Base-by-base conservation (phyloP, 2,329 filamentous ascomycete genomes). In the Stromatinia cepivora region DNA sequence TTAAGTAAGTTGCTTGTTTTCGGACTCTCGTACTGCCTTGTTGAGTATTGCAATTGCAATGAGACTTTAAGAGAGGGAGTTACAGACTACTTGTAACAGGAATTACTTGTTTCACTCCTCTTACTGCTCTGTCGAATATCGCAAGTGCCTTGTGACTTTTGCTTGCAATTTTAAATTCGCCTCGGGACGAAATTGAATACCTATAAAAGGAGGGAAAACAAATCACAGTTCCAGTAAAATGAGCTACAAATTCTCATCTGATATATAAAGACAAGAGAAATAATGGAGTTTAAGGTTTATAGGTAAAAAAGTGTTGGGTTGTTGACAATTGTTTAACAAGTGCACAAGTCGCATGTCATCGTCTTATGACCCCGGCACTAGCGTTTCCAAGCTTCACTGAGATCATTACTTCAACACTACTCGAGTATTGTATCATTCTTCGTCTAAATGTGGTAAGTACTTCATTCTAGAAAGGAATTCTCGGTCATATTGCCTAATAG, bases 281-380 rank as follows among this genome's bases (percentile, higher is more conserved):
- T 22, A 4, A 28, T 48, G 45, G 46, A 11, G 15, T 45, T 11
- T 53, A 17, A 68, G 58, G 25, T 56, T 13, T 45, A 42, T 45
- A 65, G 36, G 36, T 54, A 34, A 54, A 54, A 54, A 22, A 22
- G 25, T 42, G 10, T 66, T 64, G 22, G 22, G 22, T 34, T n/a
- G 17, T 36, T 56, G 48, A 48, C 20, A n/a, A 28, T 11, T 25
- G 22, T 45, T 48, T 69, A 15, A 63, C 34, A 39, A 63, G 36
- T 45, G 66, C 66, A 39, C 66, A 64, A 64, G 66, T 56, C 42
- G 22, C 65, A 67, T 67, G 65, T 59, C 46, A n/a, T 69, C 58
- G 66, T 69, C 66, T 64, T 42, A 34, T 69, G 63, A 66, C 63
- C 62, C 31, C 46, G 20, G 34, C 59, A 31, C 46, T 63, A 22